Evolutionary conservation across 2,329 filamentous ascomycete genomes (phyloP), one percentile per base, ranked within the genome.

Genomic region (Colletotrichum endophyticum): DNA sequence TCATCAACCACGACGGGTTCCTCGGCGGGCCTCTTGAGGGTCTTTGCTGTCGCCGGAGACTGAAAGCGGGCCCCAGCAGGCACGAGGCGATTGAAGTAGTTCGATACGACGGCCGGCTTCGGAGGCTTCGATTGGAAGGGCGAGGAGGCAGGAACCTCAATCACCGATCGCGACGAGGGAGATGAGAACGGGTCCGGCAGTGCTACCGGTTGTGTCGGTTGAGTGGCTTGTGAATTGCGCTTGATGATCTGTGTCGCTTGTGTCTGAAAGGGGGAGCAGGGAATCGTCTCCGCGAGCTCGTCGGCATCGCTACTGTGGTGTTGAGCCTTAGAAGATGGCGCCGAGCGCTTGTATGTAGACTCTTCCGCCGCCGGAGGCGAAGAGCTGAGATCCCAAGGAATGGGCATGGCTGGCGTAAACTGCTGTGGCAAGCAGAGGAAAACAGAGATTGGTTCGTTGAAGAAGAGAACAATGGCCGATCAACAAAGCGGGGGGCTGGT

Each of bases 101-200:
- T 79, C 13, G 72, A 77, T 56, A 62, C 39, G 15, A 57, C 44
- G 4, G 72, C 13, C 67, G 59, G 71, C 72, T 78, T 78, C 76
- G 75, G 56, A 7, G 30, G 72, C 32, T 67, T 81, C 80, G 70
- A 80, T 83, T 82, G 90, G 73, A 93, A 89, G 3, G 96, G 96
- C 1, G 96, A 98, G 5, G 96, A 98, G n/a, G 95, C 95, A 34
- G 94, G 93, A 5, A 98, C 96, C 84, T 98, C 96, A 72, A 98
- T 82, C 22, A 87, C 80, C 39, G 87, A 86, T 28, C 76, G 70
- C n/a, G 84, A 80, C 11, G 87, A 86, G 0, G 90, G 89, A 9
- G 89, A 87, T 28, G 85, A 85, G 61, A 83, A 49, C 59, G 84
- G 44, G 72, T 84, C 62, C 62, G 78, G 70, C 16, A 75, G 71